phyloP scores from a whole-genome alignment of 306 rosid species.

The Vicia faba region DNA sequence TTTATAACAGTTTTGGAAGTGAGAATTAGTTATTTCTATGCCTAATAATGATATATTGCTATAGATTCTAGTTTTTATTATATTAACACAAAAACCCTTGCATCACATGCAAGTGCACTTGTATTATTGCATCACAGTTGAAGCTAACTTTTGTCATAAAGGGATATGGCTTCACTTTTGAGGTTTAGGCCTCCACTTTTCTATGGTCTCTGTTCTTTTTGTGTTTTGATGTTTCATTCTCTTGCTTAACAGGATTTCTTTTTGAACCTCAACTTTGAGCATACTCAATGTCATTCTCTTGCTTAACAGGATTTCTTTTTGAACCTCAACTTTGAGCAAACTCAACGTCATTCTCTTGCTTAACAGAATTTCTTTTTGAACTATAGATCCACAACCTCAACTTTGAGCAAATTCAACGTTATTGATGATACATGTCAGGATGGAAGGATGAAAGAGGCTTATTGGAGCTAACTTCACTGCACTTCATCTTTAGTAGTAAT shows the following conservation, averaged over 20 bases:
- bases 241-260: no score
- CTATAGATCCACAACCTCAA: not conserved
- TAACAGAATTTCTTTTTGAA: not conserved
- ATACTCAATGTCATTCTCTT: not conserved
- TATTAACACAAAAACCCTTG: no score
- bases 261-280: no score
- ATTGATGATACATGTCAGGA: not conserved
- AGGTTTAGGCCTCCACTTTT: not conserved
- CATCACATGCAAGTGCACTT: no score
- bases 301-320: not conserved
- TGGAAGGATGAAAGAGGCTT: not conserved
- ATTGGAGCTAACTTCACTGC: not conserved
- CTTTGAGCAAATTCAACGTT: not conserved
- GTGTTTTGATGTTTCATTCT: no score
- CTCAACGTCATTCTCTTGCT: not conserved
- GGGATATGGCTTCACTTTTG: not conserved
- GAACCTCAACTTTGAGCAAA: not conserved
- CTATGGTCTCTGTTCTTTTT: no score
- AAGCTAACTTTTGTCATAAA: no score
- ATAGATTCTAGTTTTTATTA: no score
- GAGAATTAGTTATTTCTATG: not conserved
- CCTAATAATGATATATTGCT: not conserved
- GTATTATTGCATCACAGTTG: no score
- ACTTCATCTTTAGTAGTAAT: not conserved
- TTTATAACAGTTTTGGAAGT: not conserved